phyloP scores from a whole-genome alignment of 2,329 filamentous ascomycete genomes.

The Sporothrix luriei region DNA sequence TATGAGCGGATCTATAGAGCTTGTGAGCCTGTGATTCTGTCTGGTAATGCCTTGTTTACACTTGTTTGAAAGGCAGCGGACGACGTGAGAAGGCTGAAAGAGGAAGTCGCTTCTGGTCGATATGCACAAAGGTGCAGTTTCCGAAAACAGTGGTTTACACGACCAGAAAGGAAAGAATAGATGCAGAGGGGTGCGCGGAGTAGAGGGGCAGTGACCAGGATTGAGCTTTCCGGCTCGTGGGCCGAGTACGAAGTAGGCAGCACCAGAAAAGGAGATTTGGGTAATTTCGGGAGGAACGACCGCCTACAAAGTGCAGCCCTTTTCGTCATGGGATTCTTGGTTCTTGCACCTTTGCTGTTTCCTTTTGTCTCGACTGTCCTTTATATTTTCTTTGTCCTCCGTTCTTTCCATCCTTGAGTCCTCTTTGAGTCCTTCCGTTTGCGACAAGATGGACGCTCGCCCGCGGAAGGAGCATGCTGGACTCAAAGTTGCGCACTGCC shows the following conservation, averaged over 20 bases:
- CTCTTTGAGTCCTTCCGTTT: slow-evolving; percentile 2
- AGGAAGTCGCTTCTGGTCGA: slow-evolving; percentile 1
- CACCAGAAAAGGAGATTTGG: slow-evolving; percentile 24
- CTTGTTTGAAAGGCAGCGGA: slow-evolving; percentile 1
- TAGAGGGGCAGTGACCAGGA: background rate
- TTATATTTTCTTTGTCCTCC: background rate
- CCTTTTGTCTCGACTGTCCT: background rate
- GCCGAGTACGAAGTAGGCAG: background rate
- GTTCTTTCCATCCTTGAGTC: background rate
- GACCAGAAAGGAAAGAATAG: slow-evolving; percentile 30
- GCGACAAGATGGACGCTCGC: background rate
- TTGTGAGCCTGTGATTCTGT: background rate
- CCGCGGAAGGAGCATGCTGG: background rate
- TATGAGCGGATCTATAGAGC: background rate
- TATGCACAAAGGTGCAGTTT: slow-evolving; percentile 8
- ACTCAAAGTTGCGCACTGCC: background rate
- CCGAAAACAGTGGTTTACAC: slow-evolving; percentile 27
- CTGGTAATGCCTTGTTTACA: slow-evolving; percentile 10
- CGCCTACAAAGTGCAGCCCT: background rate
- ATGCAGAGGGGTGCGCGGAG: slow-evolving; percentile 18
- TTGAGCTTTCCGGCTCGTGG: background rate
- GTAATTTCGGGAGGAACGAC: slow-evolving; percentile 25
- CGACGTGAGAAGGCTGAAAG: background rate
- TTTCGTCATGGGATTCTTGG: background rate
- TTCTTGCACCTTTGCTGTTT: background rate